Percentiles rank a stretch among this genome's conserved stretches.
phyloP scores from a whole-genome alignment of 73 alveolate genomes.

The Paramecium octaurelia region DNA sequence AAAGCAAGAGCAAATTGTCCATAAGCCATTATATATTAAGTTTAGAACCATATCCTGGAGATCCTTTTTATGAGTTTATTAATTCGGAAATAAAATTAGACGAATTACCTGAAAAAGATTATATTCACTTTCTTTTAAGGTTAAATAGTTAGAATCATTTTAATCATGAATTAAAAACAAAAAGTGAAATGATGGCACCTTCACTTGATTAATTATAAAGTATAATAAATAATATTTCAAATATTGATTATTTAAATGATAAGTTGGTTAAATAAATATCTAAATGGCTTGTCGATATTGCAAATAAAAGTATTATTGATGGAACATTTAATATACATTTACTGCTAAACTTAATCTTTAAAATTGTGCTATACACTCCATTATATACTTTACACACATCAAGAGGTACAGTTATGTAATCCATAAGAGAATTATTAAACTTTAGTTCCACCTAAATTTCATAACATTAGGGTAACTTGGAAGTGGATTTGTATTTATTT shows the following conservation, averaged over 20 bases:
- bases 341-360: neutral
- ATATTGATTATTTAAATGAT: conserved; percentile 6
- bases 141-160: neutral
- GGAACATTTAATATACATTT: neutral
- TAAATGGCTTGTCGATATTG: neutral
- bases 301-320: neutral
- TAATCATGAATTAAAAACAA: neutral
- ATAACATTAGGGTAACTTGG: neutral
- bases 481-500: neutral
- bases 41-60: neutral
- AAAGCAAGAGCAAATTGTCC: neutral
- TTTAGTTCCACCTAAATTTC: neutral
- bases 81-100: neutral
- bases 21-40: neutral
- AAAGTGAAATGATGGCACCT: neutral
- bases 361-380: neutral
- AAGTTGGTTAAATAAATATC: neutral
- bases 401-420: neutral
- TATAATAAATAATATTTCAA: neutral
- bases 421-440: neutral
- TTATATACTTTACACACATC: neutral
- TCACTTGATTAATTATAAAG: neutral
- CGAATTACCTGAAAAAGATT: neutral
- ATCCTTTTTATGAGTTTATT: conserved; percentile 7
- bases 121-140: neutral